Base-by-base conservation (phyloP, 768 basidiomycete species). In the Mycena leptocephala region DNA sequence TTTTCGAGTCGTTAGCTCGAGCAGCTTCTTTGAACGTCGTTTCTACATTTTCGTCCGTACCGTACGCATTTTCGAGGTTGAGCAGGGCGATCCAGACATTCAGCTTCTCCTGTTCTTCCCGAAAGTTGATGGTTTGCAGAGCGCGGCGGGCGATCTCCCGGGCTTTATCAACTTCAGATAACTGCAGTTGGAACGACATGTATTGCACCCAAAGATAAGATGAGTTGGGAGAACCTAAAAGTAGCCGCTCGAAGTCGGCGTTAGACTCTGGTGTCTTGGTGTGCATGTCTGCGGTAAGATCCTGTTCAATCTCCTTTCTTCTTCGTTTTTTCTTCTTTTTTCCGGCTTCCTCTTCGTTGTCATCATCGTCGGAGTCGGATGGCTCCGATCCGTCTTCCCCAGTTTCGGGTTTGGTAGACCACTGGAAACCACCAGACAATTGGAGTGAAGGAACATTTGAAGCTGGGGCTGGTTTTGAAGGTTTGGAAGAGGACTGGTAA, bases 151-250 rank as follows among this genome's bases (percentile, higher is more conserved):
- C 97, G 65, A 97, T 93, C 82, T 95, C 93, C 55, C 97, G 91
- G 18, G 98, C 98, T 84, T 97, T 98, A 80, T 97, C 97, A 70
- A 98, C 88, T 85, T 99, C 98, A 35, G 97, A 96, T n/a, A 99
- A 91, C 79, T 97, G 97, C 14, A 99, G 88, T 80, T 97, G 96
- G 92, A 99, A 98, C 11, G 98, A 98, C 97, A 99, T 99, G 84
- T 97, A 99, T 84, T 99, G 97, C 73, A 99, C 94, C 98, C 98
- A 99, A 39, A 99, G 90, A 85, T 95, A 98, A 0, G 98, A 99
- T 9, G 97, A 99, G 82, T 98, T 97, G 2, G 98, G 98, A 0
- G 98, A 97, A 33, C 96, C 96, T 46, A 99, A 89, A 58, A 99
- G 90, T 41, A 96, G 86, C 16, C 98, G 92, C 84, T 99, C 98